Evolutionary conservation across 768 basidiomycete genomes (phyloP).

Genomic region (Leccinum aurantiacum): DNA sequence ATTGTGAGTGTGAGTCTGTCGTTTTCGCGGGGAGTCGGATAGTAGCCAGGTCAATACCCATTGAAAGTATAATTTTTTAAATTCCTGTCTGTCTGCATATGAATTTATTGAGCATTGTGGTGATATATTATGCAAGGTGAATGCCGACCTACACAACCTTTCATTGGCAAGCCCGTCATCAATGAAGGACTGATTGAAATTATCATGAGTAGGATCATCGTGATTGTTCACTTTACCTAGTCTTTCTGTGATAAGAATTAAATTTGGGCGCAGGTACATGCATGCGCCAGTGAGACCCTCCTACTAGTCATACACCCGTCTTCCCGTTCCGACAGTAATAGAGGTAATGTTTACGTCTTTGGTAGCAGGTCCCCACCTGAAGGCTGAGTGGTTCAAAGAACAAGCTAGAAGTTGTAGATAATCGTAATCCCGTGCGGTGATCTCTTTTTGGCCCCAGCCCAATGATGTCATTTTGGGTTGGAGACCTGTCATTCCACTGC

Average conservation of each 20-base stretch:
- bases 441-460: slow-evolving; percentile 25
- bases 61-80: not conserved
- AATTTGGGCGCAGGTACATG: slow-evolving; percentile 26
- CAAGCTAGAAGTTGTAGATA: slow-evolving; percentile 22
- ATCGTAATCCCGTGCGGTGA: slow-evolving; percentile 27
- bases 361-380: slow-evolving; percentile 22
- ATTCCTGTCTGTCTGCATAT: not conserved
- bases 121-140: not conserved
- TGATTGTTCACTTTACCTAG: slow-evolving; percentile 19
- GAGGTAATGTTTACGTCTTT: slow-evolving; percentile 22
- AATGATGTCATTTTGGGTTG: slow-evolving; percentile 41
- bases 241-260: slow-evolving; percentile 12
- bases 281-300: slow-evolving; percentile 15
- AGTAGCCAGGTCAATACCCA: not conserved
- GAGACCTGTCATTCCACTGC: slow-evolving; percentile 39
- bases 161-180: not conserved
- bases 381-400: slow-evolving; percentile 18
- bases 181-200: not conserved
- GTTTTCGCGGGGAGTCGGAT: not conserved
- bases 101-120: not conserved
- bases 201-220: not conserved
- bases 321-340: slow-evolving; percentile 3
- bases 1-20: not conserved
- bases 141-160: not conserved
- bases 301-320: not conserved